Conservation (phyloP, 345 rosid species). For the Eucalyptus decipiens region DNA sequence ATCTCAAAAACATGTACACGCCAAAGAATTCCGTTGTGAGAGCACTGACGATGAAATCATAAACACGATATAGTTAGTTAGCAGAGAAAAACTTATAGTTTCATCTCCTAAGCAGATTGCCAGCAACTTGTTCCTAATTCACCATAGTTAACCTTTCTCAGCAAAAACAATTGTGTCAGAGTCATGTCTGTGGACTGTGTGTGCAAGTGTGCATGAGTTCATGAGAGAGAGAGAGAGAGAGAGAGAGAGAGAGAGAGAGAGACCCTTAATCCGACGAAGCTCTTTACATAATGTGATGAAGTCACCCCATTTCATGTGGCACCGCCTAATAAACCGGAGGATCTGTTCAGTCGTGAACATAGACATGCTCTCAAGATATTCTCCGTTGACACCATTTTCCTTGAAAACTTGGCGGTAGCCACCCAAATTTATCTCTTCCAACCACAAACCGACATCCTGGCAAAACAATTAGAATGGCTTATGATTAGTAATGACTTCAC, state of each 20-base stretch:
- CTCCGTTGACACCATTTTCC: constrained; percentile 93
- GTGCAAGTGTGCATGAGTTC: neutral
- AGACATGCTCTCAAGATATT: constrained; percentile 95
- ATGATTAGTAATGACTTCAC: neutral
- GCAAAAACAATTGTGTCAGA: neutral
- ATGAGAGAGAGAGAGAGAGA: neutral
- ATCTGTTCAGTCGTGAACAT: constrained; percentile 99
- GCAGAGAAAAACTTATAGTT: neutral
- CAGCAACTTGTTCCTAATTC: neutral
- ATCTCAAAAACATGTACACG: neutral
- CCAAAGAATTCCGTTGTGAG: neutral
- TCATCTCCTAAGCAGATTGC: neutral
- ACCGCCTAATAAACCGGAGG: constrained; percentile 94
- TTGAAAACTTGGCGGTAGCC: constrained; percentile 81
- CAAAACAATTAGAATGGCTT: neutral
- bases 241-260: neutral
- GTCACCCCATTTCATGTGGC: constrained; percentile 99
- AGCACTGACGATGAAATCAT: neutral
- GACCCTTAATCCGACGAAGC: constrained; percentile 95
- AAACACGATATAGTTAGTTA: neutral
- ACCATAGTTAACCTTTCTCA: neutral
- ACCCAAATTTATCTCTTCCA: constrained; percentile 86
- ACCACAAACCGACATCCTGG: constrained; percentile 81
- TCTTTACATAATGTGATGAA: constrained; percentile 98
- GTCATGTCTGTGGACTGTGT: neutral